A percentile compares a stretch with the other conserved stretches of the same genome.
phyloP scores from a whole-genome alignment of 768 basidiomycete genomes.

The Leucosporidium scottii region DNA sequence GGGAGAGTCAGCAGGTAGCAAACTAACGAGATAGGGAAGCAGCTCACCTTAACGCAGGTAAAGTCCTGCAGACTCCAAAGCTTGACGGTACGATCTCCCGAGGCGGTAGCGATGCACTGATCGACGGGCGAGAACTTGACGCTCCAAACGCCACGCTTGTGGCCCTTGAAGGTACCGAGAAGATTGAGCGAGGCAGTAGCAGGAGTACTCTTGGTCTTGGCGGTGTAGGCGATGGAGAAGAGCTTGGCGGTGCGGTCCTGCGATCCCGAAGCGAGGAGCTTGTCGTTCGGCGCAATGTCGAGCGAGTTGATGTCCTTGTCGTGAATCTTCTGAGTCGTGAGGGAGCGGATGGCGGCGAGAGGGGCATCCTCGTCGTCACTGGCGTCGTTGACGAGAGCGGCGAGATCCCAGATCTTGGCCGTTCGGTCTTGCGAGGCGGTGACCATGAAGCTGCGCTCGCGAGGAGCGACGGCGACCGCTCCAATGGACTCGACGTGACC shows the following conservation, averaged over 20 bases:
- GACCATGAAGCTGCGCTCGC: constrained; percentile 62
- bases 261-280: constrained; percentile 80
- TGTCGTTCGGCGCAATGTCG: constrained; percentile 84
- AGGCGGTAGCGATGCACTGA: constrained; percentile 80
- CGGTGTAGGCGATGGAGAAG: constrained; percentile 62
- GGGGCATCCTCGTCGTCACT: constrained; percentile 25
- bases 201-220: constrained; percentile 33
- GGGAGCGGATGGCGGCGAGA: constrained; percentile 46
- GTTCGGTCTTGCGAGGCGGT: constrained; percentile 96
- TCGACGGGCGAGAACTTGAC: constrained; percentile 81
- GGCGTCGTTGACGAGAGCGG: constrained; percentile 44
- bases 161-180: constrained; percentile 84
- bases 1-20: background rate
- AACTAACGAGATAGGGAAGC: background rate
- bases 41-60: constrained; percentile 62
- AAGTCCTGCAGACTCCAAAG: constrained; percentile 92
- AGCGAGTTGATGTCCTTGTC: constrained; percentile 98
- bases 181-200: constrained; percentile 64
- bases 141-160: constrained; percentile 93
- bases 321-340: constrained; percentile 82
- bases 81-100: constrained; percentile 89
- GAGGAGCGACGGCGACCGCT: constrained; percentile 71
- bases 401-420: constrained; percentile 97
- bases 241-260: constrained; percentile 93
- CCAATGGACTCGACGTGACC: constrained; percentile 93